A percentile compares a stretch with the other conserved stretches of the same genome.
Evolutionary conservation across 805 yeast species (phyloP).

Genomic region (Ogataea minuta): DNA sequence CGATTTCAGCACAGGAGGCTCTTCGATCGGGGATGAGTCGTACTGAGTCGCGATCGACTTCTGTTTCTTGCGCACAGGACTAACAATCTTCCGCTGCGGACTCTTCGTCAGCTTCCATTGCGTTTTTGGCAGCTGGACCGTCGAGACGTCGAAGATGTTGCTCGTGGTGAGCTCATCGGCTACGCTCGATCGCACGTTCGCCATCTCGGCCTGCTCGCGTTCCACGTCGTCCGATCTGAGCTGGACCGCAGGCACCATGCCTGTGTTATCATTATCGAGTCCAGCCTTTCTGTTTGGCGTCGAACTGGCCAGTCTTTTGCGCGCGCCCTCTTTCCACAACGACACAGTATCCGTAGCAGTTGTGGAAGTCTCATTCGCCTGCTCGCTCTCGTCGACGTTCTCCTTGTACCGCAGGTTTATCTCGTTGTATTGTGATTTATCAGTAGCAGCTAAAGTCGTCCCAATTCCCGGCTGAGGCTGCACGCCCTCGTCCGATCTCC

Average conservation of each 20-base stretch:
- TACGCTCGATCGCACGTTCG: slow-evolving; percentile 2
- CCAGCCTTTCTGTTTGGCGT: slow-evolving; percentile 23
- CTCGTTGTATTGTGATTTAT: slow-evolving; percentile 14
- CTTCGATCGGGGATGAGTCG: slow-evolving; percentile 36
- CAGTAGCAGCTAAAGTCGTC: slow-evolving; percentile 13
- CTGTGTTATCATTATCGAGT: slow-evolving; percentile 6
- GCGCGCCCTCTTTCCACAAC: slow-evolving; percentile 20
- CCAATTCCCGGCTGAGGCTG: slow-evolving; percentile 2
- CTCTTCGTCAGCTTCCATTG: slow-evolving; percentile 19
- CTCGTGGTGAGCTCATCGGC: slow-evolving; percentile 21
- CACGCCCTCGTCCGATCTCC: slow-evolving; percentile 4
- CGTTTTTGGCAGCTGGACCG: slow-evolving; percentile 14
- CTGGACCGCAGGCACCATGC: slow-evolving; percentile 19
- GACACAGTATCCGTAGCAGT: slow-evolving; percentile 20
- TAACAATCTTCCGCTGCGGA: slow-evolving; percentile 10
- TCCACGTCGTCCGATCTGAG: slow-evolving; percentile 19
- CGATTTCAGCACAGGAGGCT: slow-evolving; percentile 31
- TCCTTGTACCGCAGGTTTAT: slow-evolving; percentile 20
- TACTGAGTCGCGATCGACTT: slow-evolving; percentile 25
- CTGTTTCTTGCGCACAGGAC: slow-evolving; percentile 19
- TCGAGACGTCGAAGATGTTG: slow-evolving; percentile 20
- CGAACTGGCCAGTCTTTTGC: slow-evolving; percentile 19
- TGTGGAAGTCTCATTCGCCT: slow-evolving; percentile 15
- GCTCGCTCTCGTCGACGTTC: slow-evolving; percentile 11
- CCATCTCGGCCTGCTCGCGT: slow-evolving; percentile 13